phyloP scores from a whole-genome alignment of 495 filamentous ascomycete genomes.

The Tuber aestivum region DNA sequence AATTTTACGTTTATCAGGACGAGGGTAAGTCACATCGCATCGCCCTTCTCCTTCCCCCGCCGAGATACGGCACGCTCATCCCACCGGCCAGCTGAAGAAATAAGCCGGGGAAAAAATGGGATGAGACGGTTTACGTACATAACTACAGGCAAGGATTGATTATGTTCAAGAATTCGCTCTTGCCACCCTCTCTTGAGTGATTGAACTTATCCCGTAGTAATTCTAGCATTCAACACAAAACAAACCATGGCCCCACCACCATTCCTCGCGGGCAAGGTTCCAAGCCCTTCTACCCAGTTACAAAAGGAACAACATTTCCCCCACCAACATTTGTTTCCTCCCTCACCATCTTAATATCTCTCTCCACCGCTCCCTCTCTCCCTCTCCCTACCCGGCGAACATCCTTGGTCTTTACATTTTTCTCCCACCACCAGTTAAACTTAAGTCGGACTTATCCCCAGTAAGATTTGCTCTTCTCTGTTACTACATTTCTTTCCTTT shows the following conservation, averaged over 20 bases:
- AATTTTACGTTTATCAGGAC: constrained; percentile 29
- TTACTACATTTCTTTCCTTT: neutral
- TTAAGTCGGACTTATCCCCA: constrained; percentile 28
- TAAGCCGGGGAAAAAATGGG: constrained; percentile 18
- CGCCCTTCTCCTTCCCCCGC: constrained; percentile 8
- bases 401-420: constrained; percentile 5
- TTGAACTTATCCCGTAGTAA: neutral
- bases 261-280: neutral
- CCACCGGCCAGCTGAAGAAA: constrained; percentile 17
- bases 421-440: neutral
- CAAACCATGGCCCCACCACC: neutral
- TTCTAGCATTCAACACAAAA: neutral
- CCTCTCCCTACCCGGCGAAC: constrained; percentile 19
- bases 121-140: constrained; percentile 34
- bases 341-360: constrained; percentile 16
- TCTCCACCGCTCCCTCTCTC: too few relatives aligned
- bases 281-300: neutral
- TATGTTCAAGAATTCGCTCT: neutral
- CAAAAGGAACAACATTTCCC: neutral
- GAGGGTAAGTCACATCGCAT: constrained; percentile 14
- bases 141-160: constrained; percentile 9
- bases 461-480: constrained; percentile 3
- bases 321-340: neutral
- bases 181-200: neutral
- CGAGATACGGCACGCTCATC: constrained; percentile 17